Percentiles rank a stretch among this genome's conserved stretches.
Conservation (phyloP, 441 rosid species). For the Syzygium malaccense region DNA sequence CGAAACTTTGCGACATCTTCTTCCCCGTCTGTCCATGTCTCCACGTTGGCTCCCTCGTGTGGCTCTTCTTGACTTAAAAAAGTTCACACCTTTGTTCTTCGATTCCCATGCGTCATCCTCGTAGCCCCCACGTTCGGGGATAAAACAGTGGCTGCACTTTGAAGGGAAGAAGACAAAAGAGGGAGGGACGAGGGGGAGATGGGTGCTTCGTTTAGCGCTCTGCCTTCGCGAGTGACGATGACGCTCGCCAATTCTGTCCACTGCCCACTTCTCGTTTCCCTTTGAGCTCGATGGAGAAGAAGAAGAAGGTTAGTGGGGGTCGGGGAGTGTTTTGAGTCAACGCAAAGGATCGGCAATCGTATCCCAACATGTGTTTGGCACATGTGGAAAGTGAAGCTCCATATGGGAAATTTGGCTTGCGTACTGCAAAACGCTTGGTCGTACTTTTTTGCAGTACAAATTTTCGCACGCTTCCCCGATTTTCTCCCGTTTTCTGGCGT, state of each 20-base stretch:
- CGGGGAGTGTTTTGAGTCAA: neutral
- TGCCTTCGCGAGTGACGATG: neutral
- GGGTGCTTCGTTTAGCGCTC: accelerated
- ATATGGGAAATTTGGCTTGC: neutral
- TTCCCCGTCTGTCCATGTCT: neutral
- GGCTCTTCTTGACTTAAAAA: neutral
- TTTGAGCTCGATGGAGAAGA: neutral
- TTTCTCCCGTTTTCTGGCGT: neutral
- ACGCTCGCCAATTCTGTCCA: neutral
- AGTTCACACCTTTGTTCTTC: neutral
- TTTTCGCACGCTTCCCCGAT: neutral
- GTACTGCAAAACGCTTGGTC: neutral
- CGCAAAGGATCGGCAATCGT: neutral
- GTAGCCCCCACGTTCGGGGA: neutral
- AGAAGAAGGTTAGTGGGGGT: too few species aligned
- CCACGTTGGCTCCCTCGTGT: neutral
- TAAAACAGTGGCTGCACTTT: neutral
- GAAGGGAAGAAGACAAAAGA: neutral
- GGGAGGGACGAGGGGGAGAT: neutral
- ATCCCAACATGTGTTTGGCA: neutral
- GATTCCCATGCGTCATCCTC: neutral
- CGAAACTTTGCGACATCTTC: neutral
- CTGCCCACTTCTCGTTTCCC: neutral
- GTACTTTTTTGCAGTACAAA: conserved; percentile 31
- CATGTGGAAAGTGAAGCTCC: neutral